A percentile compares a stretch with the other conserved stretches of the same genome.
Evolutionary conservation across 1,284 basidiomycete species (phyloP).

Genomic region (Psilocybe mexicana): DNA sequence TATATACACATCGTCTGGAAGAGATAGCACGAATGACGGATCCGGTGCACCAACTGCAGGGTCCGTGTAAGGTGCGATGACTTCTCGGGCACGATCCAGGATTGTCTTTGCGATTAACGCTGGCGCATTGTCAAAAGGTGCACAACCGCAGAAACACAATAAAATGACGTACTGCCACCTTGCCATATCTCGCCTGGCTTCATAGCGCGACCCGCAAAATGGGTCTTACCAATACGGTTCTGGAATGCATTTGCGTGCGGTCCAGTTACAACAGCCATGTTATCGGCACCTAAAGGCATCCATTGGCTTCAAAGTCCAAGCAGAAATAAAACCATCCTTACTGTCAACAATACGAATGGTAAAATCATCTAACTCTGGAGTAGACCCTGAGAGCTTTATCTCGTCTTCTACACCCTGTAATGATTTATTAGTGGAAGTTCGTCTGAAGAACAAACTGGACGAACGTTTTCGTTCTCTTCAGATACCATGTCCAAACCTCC

Average conservation of each 20-base stretch:
- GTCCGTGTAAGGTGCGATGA: conserved; percentile 59
- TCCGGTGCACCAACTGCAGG: conserved; percentile 59
- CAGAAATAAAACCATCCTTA: conserved; percentile 27
- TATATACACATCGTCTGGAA: conserved; percentile 73
- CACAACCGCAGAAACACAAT: background rate
- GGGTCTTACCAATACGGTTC: conserved; percentile 69
- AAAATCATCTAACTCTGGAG: conserved; percentile 82
- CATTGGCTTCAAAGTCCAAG: background rate
- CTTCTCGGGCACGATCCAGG: conserved; percentile 55
- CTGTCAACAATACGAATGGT: conserved; percentile 80
- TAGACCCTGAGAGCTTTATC: conserved; percentile 68
- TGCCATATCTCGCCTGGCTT: conserved; percentile 76
- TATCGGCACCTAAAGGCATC: conserved; percentile 51
- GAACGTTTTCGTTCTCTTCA: conserved; percentile 70
- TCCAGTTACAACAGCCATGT: conserved; percentile 52
- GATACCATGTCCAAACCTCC: conserved; percentile 81
- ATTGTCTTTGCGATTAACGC: conserved; percentile 71
- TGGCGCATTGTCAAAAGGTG: conserved; percentile 29
- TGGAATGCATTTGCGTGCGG: conserved; percentile 61
- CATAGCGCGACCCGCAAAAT: conserved; percentile 68
- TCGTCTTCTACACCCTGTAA: conserved; percentile 49
- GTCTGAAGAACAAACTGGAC: conserved; percentile 19
- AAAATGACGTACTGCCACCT: conserved; percentile 63
- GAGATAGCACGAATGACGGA: conserved; percentile 74
- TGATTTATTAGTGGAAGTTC: conserved; percentile 44